These are phyloP conservation scores for Metschnikowia baotianmanensis DNA, from an alignment of 805 yeast genomes.

Conservation along the genomic window DNA sequence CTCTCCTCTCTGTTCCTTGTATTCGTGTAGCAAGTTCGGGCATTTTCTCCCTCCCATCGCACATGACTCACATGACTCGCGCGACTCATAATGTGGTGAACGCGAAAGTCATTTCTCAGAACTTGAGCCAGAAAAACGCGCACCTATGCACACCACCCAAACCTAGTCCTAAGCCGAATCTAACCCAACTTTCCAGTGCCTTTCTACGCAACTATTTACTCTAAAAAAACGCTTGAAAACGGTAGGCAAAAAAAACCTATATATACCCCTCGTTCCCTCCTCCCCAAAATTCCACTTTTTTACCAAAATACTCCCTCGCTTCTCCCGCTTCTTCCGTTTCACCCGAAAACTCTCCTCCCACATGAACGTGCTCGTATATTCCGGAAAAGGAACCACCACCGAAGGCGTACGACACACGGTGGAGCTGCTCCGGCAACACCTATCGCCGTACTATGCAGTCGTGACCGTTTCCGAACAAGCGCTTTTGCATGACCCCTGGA, in stretches of 20 bases:
- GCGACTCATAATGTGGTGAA: too few relatives aligned
- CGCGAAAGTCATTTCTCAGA: too few relatives aligned
- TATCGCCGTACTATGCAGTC: constrained; percentile 90
- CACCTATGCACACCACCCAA: background rate
- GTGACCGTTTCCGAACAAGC: constrained; percentile 61
- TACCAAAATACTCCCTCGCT: background rate
- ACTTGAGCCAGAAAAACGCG: too few relatives aligned
- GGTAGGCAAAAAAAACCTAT: too few relatives aligned
- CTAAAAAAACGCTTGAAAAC: too few relatives aligned
- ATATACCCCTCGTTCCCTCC: background rate
- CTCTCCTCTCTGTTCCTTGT: too few relatives aligned
- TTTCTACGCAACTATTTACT: too few relatives aligned
- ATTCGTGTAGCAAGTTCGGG: too few relatives aligned
- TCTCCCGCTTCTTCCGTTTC: background rate
- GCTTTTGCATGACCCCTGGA: constrained; percentile 79
- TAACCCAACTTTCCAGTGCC: background rate
- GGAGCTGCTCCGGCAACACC: constrained; percentile 66
- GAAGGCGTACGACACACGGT: constrained; percentile 83
- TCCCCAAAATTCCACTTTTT: background rate
- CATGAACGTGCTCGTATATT: constrained; percentile 23
- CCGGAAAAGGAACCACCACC: constrained; percentile 74
- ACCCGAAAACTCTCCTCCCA: background rate
- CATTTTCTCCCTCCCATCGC: too few relatives aligned
- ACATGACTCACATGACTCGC: background rate
- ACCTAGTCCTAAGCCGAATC: background rate